Evolutionary conservation across 345 rosid genomes (phyloP), one percentile per base, ranked within the genome.

Genomic region (Eucalyptus polybractea): DNA sequence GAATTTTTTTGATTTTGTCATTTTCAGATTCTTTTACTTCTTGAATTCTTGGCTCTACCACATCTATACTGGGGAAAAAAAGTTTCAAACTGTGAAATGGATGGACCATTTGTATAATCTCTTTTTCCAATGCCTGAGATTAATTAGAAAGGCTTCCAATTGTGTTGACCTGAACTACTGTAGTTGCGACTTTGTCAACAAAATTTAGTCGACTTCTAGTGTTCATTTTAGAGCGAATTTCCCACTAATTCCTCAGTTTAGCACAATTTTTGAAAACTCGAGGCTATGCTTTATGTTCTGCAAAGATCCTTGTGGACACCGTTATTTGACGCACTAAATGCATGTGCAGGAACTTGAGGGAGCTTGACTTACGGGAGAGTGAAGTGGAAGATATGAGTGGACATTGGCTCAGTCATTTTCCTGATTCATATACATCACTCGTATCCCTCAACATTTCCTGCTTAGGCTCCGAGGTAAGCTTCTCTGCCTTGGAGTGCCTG

Each of bases 361-460:
- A 92, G 93, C 92, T 97, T 67, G 99, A 97, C 92, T 90, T 97
- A 93, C 91, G 95, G 87, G 99, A 97, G 86, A 94, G 98, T 88
- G 96, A 95, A 72, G 99, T 97, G 88, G 99, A 97, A 42, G 99
- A 97, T 93, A 89, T 91, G 44, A 96, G 98, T 92, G 99, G 98
- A 89, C 96, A 94, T 80, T 97, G 99, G 99, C 95, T 97, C 81
- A 94, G 96, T 91, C 94, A 93, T 88, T 97, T 97, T 86, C 99
- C 99, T 1, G 98, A 97, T 21, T 89, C 96, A 6, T 95, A 58
- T 88, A 96, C 98, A 22, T 97, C 98, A 45, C 87, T 97, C 27
- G 95, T 93, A 56, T 94, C 99, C 91, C 97, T 97, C 83, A 96
- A 97, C 92, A 96, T 97, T 93, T 92, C 99, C 80, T 97, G 99